Conservation (phyloP, 495 filamentous ascomycete genomes). For the Penicillium paxilli region DNA sequence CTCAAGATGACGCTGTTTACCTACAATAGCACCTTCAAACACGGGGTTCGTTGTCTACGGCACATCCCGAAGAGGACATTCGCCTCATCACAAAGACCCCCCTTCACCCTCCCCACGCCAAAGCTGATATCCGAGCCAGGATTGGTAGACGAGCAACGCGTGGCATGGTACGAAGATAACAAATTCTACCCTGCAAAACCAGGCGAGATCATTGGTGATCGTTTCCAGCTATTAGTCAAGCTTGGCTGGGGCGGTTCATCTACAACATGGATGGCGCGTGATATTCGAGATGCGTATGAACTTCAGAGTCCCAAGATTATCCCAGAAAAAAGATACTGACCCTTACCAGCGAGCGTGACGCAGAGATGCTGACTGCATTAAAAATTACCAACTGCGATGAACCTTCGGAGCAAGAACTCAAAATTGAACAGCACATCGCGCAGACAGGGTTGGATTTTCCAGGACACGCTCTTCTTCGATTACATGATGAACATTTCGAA, state of each 20-base stretch:
- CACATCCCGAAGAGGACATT: background rate
- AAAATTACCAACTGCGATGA: constrained; percentile 28
- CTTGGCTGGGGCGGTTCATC: constrained; percentile 36
- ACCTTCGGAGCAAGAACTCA: constrained; percentile 21
- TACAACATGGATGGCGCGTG: constrained; percentile 35
- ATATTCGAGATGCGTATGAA: constrained; percentile 18
- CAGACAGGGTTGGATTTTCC: constrained; percentile 19
- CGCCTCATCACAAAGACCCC: background rate
- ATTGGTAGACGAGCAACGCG: constrained; percentile 22
- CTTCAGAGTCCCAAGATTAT: background rate
- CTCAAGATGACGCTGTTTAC: no score
- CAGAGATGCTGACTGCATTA: constrained; percentile 23
- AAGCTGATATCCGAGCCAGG: background rate
- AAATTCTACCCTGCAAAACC: constrained; percentile 35
- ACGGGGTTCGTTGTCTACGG: background rate
- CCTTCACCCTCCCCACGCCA: background rate
- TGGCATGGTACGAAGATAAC: constrained; percentile 23
- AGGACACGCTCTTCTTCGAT: constrained; percentile 17
- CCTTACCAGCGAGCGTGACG: constrained; percentile 7
- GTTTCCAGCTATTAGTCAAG: constrained; percentile 35
- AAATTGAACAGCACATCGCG: constrained; percentile 25
- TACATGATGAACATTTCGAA: constrained; percentile 21
- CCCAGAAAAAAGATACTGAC: background rate
- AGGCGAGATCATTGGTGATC: constrained; percentile 30
- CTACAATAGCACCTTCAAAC: no score